Evolutionary conservation across 352 stramenopile species (phyloP).

Genomic region (Elongisporangium undulatum): DNA sequence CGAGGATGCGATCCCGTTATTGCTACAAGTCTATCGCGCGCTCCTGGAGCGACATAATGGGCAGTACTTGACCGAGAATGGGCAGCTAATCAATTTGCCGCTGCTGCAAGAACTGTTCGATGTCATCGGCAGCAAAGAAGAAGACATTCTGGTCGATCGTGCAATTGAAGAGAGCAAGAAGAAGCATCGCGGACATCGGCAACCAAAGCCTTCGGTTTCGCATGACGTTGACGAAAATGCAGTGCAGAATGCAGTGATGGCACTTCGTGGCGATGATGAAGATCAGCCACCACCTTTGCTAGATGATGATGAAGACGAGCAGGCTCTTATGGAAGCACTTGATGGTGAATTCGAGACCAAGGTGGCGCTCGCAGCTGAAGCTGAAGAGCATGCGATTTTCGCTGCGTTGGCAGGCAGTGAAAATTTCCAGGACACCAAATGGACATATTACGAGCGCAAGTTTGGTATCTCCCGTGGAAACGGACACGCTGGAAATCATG

Average conservation of each 20-base stretch:
- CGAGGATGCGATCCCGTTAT: constrained; percentile 95
- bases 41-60: constrained; percentile 77
- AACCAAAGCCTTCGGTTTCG: constrained; percentile 17
- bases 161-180: constrained; percentile 53
- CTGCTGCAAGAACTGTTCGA: constrained; percentile 92
- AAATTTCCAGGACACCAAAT: constrained; percentile 83
- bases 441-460: constrained; percentile 82
- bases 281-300: constrained; percentile 24
- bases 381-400: constrained; percentile 44
- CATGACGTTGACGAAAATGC: constrained; percentile 42
- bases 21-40: constrained; percentile 91
- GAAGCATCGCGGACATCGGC: constrained; percentile 15
- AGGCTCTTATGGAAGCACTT: constrained; percentile 52
- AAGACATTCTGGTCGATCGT: constrained; percentile 89
- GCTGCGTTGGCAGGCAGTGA: constrained; percentile 46
- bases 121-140: constrained; percentile 92
- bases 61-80: constrained; percentile 91
- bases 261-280: constrained; percentile 40
- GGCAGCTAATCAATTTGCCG: constrained; percentile 86
- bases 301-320: constrained; percentile 45
- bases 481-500: constrained; percentile 46
- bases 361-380: constrained; percentile 30
- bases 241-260: constrained; percentile 41
- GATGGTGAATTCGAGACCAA: constrained; percentile 49
- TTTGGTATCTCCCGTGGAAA: constrained; percentile 61